Evolutionary conservation across 768 basidiomycete genomes (phyloP).

Genomic region (Calocybe indica): DNA sequence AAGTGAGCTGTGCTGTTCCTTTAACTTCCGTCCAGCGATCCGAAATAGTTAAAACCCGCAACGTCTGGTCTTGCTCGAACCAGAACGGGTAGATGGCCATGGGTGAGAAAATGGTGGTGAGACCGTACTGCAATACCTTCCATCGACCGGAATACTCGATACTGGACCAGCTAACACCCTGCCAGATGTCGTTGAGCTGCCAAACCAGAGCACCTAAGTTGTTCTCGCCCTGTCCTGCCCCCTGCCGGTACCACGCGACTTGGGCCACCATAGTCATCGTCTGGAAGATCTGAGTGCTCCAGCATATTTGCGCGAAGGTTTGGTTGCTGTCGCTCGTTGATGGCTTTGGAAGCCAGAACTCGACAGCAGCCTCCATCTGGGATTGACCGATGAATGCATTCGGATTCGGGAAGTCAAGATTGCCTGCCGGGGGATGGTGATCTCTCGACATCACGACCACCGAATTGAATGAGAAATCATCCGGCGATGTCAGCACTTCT

Average conservation of each 20-base stretch:
- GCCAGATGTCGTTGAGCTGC: conserved; percentile 61
- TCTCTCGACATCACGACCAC: conserved; percentile 50
- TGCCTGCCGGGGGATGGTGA: conserved; percentile 50
- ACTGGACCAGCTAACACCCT: conserved; percentile 49
- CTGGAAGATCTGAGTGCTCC: conserved; percentile 57
- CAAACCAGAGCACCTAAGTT: conserved; percentile 55
- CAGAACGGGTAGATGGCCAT: conserved; percentile 52
- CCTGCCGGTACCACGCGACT: conserved; percentile 53
- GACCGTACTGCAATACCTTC: conserved; percentile 53
- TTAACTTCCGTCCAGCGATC: conserved; percentile 43
- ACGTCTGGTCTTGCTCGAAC: conserved; percentile 39
- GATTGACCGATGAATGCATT: conserved; percentile 47
- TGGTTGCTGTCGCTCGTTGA: conserved; percentile 41
- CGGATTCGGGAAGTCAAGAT: conserved; percentile 48
- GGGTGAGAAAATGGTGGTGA: conserved; percentile 38
- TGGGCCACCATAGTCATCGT: conserved; percentile 54
- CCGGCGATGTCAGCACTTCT: conserved; percentile 42
- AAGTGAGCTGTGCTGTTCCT: conserved; percentile 44
- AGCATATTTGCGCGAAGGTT: conserved; percentile 61
- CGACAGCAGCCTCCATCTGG: conserved; percentile 46
- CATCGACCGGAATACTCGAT: conserved; percentile 55
- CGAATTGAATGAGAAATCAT: conserved; percentile 54
- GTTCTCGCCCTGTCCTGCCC: conserved; percentile 52
- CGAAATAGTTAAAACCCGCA: conserved; percentile 45
- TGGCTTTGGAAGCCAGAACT: conserved; percentile 52